Evolutionary conservation across 768 basidiomycete genomes (phyloP).

Genomic region (Tephrocybe sp.): DNA sequence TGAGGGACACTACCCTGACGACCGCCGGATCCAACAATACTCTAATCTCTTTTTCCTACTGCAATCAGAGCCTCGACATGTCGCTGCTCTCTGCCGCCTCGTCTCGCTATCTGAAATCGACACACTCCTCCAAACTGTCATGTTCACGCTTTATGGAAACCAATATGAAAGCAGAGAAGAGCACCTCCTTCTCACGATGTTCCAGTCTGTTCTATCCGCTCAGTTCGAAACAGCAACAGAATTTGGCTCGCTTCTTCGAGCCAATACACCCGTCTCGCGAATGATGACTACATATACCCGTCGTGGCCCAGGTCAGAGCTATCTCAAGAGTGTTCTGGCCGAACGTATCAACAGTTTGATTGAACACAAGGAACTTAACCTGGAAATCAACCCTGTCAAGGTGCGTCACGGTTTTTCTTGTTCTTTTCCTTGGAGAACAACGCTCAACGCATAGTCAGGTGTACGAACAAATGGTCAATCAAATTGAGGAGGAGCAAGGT

Average conservation of each 20-base stretch:
- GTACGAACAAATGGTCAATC: constrained; percentile 99
- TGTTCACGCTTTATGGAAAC: constrained; percentile 99
- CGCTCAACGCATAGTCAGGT: constrained; percentile 49
- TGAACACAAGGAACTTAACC: constrained; percentile 98
- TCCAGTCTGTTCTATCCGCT: constrained; percentile 96
- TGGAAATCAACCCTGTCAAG: constrained; percentile 99
- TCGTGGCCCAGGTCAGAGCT: constrained; percentile 96
- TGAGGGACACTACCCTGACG: constrained; percentile 91
- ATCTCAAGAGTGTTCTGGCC: constrained; percentile 94
- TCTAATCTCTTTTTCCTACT: constrained; percentile 98
- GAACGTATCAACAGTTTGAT: constrained; percentile 98
- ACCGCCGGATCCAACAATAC: constrained; percentile 92
- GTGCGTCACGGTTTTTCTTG: constrained; percentile 36
- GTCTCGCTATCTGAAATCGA: constrained; percentile 97
- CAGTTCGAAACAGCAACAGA: constrained; percentile 99
- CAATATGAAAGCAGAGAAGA: constrained; percentile 99
- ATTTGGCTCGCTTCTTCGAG: constrained; percentile 96
- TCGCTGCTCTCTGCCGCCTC: constrained; percentile 93
- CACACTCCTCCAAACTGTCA: constrained; percentile 97
- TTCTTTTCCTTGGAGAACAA: not conserved
- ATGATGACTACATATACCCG: constrained; percentile 99
- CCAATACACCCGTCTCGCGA: constrained; percentile 97
- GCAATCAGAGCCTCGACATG: constrained; percentile 96
- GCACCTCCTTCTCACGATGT: constrained; percentile 98
- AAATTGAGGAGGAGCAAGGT: constrained; percentile 97